Evolutionary conservation across 2,329 filamentous ascomycete genomes (phyloP).

Genomic region (Calonectria montana): DNA sequence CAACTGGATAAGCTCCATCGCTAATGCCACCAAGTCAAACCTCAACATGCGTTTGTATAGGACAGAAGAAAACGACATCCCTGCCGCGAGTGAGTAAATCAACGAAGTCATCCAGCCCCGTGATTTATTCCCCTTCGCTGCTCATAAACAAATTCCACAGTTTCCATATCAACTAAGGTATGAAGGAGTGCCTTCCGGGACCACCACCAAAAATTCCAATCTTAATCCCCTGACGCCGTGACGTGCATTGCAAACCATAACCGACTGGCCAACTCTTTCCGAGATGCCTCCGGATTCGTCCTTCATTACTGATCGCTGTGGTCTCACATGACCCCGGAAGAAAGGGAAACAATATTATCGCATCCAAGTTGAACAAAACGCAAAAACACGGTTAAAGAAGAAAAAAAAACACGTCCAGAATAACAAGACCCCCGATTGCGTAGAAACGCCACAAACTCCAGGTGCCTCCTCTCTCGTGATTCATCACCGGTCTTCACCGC

Average conservation of each 20-base stretch:
- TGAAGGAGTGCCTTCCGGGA: constrained; percentile 39
- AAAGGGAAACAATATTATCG: constrained; percentile 41
- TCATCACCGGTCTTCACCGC: constrained; percentile 64
- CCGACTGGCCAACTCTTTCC: constrained; percentile 7
- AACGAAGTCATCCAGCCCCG: constrained; percentile 34
- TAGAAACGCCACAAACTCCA: constrained; percentile 40
- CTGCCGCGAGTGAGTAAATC: constrained; percentile 23
- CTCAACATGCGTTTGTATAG: constrained; percentile 43
- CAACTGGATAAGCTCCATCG: constrained; percentile 35
- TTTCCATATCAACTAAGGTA: constrained; percentile 40
- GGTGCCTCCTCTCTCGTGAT: constrained; percentile 30
- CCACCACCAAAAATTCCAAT: constrained; percentile 38
- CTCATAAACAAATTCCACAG: constrained; percentile 32
- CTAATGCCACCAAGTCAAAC: constrained; percentile 40
- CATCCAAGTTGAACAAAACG: constrained; percentile 37
- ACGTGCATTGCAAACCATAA: constrained; percentile 30
- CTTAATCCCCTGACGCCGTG: constrained; percentile 41
- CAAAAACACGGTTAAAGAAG: background rate
- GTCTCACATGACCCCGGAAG: constrained; percentile 37
- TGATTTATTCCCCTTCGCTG: constrained; percentile 27
- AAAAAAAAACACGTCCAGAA: constrained; percentile 32
- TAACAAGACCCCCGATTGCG: constrained; percentile 36
- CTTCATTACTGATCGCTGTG: constrained; percentile 42
- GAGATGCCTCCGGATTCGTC: constrained; percentile 33
- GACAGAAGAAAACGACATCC: constrained; percentile 37